phyloP scores from a whole-genome alignment of 495 filamentous ascomycete genomes.

The Sporormia fimetaria region DNA sequence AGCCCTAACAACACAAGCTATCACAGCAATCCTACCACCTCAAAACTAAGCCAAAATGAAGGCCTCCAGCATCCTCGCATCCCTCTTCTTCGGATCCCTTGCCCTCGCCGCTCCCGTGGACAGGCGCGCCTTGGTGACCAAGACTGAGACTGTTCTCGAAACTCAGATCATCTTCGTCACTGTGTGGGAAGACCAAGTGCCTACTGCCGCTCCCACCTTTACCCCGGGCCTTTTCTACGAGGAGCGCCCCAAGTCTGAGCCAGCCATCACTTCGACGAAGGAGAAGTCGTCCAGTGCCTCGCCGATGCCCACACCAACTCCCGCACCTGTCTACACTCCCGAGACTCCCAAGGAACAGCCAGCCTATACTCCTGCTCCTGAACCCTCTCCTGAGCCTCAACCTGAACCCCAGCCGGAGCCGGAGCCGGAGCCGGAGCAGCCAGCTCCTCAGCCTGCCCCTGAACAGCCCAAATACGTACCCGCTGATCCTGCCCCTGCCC shows the following conservation, averaged over 20 bases:
- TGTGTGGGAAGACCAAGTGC: constrained; percentile 5
- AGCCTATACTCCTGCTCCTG: background rate
- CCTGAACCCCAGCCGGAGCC: background rate
- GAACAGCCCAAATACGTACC: background rate
- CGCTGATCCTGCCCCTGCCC: constrained; percentile 1
- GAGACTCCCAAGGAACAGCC: too few relatives aligned
- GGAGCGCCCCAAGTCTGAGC: constrained; percentile 6
- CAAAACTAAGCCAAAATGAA: constrained; percentile 12
- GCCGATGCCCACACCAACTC: constrained; percentile 1
- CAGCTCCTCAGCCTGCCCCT: background rate
- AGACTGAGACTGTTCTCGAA: constrained; percentile 17
- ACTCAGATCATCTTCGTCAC: constrained; percentile 18
- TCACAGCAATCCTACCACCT: constrained; percentile 10
- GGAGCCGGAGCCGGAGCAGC: background rate
- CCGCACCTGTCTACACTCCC: background rate
- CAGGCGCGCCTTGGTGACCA: constrained; percentile 18
- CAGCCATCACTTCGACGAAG: too few relatives aligned
- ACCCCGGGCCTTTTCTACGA: constrained; percentile 14
- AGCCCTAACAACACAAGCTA: constrained; percentile 2
- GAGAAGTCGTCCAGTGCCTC: constrained; percentile 1
- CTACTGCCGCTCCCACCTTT: constrained; percentile 3
- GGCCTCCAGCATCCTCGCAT: constrained; percentile 20
- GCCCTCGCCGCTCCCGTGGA: constrained; percentile 12
- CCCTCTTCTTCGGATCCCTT: constrained; percentile 11
- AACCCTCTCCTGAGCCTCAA: constrained; percentile 4